phyloP scores from a whole-genome alignment of 208 protist genomes.

The Crithidia brevicula region DNA sequence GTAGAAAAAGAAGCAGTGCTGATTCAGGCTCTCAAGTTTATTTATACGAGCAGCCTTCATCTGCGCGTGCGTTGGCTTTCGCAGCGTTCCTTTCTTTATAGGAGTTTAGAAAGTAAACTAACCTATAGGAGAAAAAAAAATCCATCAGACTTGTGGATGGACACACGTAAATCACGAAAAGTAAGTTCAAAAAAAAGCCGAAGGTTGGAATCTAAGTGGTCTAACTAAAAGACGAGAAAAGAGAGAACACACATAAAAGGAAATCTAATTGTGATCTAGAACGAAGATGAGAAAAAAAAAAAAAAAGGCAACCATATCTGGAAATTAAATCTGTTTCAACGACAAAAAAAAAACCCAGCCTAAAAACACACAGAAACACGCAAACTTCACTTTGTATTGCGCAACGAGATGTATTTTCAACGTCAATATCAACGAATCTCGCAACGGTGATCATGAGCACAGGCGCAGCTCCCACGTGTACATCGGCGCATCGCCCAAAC shows the following conservation, averaged over 20 bases:
- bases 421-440: no score
- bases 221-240: background rate
- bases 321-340: background rate
- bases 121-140: slow-evolving; percentile 3
- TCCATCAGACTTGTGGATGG: background rate
- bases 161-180: background rate
- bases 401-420: no score
- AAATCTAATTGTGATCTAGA: background rate
- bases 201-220: background rate
- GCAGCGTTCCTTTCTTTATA: no score
- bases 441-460: no score
- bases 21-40: no score
- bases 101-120: background rate
- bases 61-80: no score
- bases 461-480: no score
- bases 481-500: no score
- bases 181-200: slow-evolving; percentile 2
- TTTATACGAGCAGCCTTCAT: no score
- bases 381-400: no score
- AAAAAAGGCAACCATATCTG: background rate
- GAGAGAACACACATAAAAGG: background rate
- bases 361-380: background rate
- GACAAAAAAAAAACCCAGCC: slow-evolving; percentile 1
- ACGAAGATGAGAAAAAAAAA: background rate
- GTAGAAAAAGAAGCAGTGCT: no score